A percentile compares a stretch with the other conserved stretches of the same genome.
Conservation (phyloP, 306 rosid genomes). For the Oemleria cerasiformis region DNA sequence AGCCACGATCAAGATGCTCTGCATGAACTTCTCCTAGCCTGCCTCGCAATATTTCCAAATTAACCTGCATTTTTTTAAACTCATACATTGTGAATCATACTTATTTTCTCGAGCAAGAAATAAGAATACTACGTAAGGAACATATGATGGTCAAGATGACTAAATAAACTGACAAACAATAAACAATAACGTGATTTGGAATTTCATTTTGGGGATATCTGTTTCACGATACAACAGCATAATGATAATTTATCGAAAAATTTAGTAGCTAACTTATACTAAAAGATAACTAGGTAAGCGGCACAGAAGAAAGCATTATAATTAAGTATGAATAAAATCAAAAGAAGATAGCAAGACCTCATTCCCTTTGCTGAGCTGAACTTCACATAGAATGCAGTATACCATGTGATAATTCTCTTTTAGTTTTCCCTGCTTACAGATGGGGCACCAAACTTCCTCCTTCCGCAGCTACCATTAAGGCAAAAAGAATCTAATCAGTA, state of each 20-base stretch:
- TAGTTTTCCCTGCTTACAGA: constrained; percentile 76
- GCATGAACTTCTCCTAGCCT: constrained; percentile 70
- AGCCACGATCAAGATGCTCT: constrained; percentile 74
- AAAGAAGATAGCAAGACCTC: constrained; percentile 50
- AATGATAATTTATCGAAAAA: background rate
- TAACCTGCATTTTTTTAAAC: constrained; percentile 38
- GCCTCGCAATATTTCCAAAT: constrained; percentile 51
- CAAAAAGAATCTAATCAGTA: constrained; percentile 23
- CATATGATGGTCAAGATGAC: background rate
- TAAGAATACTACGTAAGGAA: background rate
- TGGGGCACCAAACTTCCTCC: constrained; percentile 76
- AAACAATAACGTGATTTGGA: background rate
- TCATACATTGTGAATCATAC: background rate
- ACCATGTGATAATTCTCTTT: constrained; percentile 47
- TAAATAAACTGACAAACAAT: background rate
- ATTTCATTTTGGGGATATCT: background rate
- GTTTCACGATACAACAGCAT: background rate
- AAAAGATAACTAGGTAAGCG: background rate
- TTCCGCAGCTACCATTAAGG: constrained; percentile 33
- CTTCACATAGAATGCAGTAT: constrained; percentile 51
- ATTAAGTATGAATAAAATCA: constrained; percentile 5
- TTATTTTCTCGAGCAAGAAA: background rate
- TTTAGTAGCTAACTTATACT: background rate
- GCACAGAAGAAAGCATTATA: background rate
- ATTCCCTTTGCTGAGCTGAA: constrained; percentile 54